Percentiles rank a stretch among this genome's conserved stretches.
These are phyloP conservation scores for Ormosia semicastrata DNA, from an alignment of 306 rosid genomes.

Conservation along the genomic window DNA sequence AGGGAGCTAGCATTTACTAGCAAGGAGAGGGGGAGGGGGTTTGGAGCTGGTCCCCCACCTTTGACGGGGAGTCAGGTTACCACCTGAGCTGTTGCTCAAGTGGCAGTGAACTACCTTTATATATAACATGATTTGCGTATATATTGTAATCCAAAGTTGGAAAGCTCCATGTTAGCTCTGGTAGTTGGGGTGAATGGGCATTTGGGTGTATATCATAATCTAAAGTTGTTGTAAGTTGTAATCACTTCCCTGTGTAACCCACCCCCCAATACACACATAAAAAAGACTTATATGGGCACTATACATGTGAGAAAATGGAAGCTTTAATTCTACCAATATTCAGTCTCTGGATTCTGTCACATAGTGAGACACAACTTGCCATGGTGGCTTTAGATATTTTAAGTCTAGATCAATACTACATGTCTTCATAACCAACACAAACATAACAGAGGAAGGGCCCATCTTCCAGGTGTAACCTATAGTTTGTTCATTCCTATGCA, in stretches of 20 bases:
- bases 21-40: background rate
- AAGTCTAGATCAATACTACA: background rate
- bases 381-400: slow-evolving; percentile 8
- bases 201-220: background rate
- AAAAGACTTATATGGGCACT: background rate
- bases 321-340: background rate
- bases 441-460: background rate
- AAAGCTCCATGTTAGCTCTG: background rate
- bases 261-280: background rate
- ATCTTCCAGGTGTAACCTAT: background rate
- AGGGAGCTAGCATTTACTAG: slow-evolving; percentile 4
- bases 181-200: background rate
- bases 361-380: background rate
- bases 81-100: background rate
- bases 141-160: background rate
- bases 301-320: background rate
- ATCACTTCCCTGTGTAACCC: background rate
- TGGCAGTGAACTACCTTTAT: background rate
- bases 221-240: background rate
- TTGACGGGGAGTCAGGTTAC: background rate
- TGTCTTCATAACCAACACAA: background rate
- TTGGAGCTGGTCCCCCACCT: background rate
- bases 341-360: slow-evolving; percentile 4
- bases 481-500: background rate
- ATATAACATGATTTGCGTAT: background rate